Conservation (phyloP, 148 eudicot species). For the Euryodendron excelsum region DNA sequence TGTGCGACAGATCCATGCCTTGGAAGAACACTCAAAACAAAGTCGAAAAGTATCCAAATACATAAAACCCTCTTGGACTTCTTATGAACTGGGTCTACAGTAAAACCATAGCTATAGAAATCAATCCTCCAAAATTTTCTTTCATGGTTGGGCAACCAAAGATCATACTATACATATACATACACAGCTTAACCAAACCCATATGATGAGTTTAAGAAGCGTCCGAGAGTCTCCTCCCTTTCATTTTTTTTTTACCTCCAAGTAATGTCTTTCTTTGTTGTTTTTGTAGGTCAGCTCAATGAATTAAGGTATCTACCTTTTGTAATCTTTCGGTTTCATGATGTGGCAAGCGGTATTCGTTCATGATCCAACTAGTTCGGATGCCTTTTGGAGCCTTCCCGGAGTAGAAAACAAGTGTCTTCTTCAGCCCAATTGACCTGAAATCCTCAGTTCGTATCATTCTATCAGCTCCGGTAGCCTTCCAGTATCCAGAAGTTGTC, state of each 20-base stretch:
- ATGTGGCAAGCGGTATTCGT: constrained; percentile 87
- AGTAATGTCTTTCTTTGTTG: constrained; percentile 6
- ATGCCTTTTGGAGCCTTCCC: constrained; percentile 94
- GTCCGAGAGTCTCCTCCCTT: not conserved
- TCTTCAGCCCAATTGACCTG: constrained; percentile 71
- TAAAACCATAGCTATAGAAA: not conserved
- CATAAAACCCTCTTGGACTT: not conserved
- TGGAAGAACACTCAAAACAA: not conserved
- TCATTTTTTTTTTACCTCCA: not conserved
- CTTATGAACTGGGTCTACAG: not conserved
- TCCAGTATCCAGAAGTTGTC: constrained; percentile 91
- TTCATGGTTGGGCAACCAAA: not conserved
- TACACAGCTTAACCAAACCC: not conserved
- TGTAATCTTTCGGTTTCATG: constrained; percentile 82
- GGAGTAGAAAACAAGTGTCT: constrained; percentile 83
- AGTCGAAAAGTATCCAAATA: not conserved
- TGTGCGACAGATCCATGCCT: not conserved
- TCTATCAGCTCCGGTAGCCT: constrained; percentile 90
- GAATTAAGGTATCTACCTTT: constrained; percentile 43
- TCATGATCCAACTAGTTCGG: constrained; percentile 93
- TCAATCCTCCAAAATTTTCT: not conserved
- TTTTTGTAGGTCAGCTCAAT: not conserved
- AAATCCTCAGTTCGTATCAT: constrained; percentile 62
- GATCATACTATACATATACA: not conserved
- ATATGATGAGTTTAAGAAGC: not conserved